These are phyloP conservation scores for Candida germanica DNA, from an alignment of 805 yeast species.

Conservation along the genomic window DNA sequence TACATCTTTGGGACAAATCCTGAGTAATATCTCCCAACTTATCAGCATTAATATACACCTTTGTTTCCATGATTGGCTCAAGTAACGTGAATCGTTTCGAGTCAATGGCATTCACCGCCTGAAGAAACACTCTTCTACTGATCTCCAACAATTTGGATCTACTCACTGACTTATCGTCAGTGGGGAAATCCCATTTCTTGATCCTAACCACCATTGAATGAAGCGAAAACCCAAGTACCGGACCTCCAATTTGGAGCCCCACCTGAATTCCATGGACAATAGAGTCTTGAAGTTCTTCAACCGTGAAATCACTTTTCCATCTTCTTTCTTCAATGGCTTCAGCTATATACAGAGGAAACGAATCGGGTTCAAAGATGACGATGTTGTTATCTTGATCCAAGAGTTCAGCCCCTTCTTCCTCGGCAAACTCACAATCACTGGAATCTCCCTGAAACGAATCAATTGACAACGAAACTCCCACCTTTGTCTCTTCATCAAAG, in stretches of 20 bases:
- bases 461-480: slow-evolving; percentile 25
- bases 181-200: slow-evolving; percentile 50
- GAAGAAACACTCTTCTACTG: slow-evolving; percentile 35
- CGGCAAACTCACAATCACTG: slow-evolving; percentile 27
- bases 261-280: slow-evolving; percentile 58
- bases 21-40: slow-evolving; percentile 81
- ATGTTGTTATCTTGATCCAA: slow-evolving; percentile 49
- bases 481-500: slow-evolving; percentile 19
- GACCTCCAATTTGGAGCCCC: slow-evolving; percentile 68
- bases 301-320: slow-evolving; percentile 49
- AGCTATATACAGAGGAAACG: slow-evolving; percentile 25
- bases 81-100: slow-evolving; percentile 49
- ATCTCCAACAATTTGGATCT: slow-evolving; percentile 42
- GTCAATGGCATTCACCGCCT: slow-evolving; percentile 18
- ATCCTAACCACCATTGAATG: slow-evolving; percentile 60
- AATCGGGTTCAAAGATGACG: slow-evolving; percentile 31
- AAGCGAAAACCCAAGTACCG: slow-evolving; percentile 51
- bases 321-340: slow-evolving; percentile 29
- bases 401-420: slow-evolving; percentile 37
- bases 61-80: slow-evolving; percentile 86
- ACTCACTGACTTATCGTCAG: slow-evolving; percentile 41
- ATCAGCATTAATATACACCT: slow-evolving; percentile 62
- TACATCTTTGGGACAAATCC: slow-evolving; percentile 75
- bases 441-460: slow-evolving; percentile 40
- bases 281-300: slow-evolving; percentile 52